Base-by-base conservation (phyloP, 2,329 filamentous ascomycete genomes). In the Coleophoma crateriformis region DNA sequence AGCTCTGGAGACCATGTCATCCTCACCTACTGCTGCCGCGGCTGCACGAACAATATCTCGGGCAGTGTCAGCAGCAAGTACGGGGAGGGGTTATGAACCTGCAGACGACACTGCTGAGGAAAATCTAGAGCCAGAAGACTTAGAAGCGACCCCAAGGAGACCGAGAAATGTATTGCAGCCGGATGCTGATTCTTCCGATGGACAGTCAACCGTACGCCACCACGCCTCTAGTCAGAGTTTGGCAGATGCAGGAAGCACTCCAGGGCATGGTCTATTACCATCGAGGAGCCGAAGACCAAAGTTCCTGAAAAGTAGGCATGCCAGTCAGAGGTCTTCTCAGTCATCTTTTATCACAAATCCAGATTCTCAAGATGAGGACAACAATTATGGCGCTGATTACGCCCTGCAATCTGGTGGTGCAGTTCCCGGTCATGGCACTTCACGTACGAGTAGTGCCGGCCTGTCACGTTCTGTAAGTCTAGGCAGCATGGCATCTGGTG, bases 401-500 rank as follows among this genome's bases (percentile, higher is more conserved):
- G 87, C 88, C 20, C 72, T 95, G 34, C 88, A 95, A 61, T 88
- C 88, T 2, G 90, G 88, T 15, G 88, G 90, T 22, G 87, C 88
- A 12, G 73, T 81, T 4, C 82, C 88, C 1, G 72, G 74, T 1
- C 62, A 71, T 52, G 77, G 73, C 8, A 68, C 74, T 57, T 71
- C 75, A 22, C 74, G 76, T 35, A 71, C 62, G 59, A 71, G 61
- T 59, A 65, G 71, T 66, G 80, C 77, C 64, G 75, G 79, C 52
- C 73, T 95, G 48, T 84, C 85, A 17, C 79, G 92, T 20, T 81
- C 90, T 11, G 85, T 91, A 53, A 96, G 91, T 68, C 78, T 96
- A 51, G 90, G 90, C 19, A 96, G 92, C 65, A 90, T 96, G 71
- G 87, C 84, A 2, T 96, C 90, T 5, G 88, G 86, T 1, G 70